Conservation (phyloP, 2,329 filamentous ascomycete species). For the Fusarium sp. region DNA sequence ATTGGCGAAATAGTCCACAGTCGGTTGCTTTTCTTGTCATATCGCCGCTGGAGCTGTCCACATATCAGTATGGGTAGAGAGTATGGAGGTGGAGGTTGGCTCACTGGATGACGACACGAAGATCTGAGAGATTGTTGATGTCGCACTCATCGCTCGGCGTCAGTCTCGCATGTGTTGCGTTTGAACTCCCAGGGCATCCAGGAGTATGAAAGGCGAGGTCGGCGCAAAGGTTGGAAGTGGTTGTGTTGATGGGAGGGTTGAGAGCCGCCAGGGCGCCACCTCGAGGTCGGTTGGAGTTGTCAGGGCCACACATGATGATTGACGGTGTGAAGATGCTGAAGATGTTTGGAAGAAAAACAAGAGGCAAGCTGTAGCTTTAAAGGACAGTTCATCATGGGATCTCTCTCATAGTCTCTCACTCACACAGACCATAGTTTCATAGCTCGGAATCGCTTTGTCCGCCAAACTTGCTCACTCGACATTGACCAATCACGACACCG, state of each 20-base stretch:
- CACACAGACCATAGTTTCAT: not conserved
- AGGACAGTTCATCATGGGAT: constrained; percentile 1
- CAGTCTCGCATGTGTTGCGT: constrained; percentile 58
- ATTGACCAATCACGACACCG: constrained; percentile 46
- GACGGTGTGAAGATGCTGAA: not conserved
- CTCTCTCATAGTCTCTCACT: constrained; percentile 35
- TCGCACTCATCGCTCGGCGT: constrained; percentile 45
- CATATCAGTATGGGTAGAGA: constrained; percentile 4
- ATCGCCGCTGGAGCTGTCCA: constrained; percentile 55
- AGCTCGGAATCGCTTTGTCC: not conserved
- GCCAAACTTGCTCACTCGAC: constrained; percentile 35
- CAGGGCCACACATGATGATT: constrained; percentile 58
- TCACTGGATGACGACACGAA: constrained; percentile 60
- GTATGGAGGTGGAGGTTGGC: constrained; percentile 16
- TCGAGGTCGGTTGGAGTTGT: constrained; percentile 53
- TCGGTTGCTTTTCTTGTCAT: constrained; percentile 54
- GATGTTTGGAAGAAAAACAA: not conserved
- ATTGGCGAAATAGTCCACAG: constrained; percentile 57
- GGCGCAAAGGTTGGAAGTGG: constrained; percentile 39
- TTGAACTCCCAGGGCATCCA: constrained; percentile 49
- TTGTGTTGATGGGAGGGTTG: constrained; percentile 42
- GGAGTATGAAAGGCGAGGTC: constrained; percentile 59
- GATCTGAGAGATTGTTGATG: constrained; percentile 29
- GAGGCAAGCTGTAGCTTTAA: not conserved
- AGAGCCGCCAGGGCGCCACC: constrained; percentile 61